A percentile compares a stretch with the other conserved stretches of the same genome.
Evolutionary conservation across 2,329 filamentous ascomycete genomes (phyloP).

Genomic region (Fusarium tupiense): DNA sequence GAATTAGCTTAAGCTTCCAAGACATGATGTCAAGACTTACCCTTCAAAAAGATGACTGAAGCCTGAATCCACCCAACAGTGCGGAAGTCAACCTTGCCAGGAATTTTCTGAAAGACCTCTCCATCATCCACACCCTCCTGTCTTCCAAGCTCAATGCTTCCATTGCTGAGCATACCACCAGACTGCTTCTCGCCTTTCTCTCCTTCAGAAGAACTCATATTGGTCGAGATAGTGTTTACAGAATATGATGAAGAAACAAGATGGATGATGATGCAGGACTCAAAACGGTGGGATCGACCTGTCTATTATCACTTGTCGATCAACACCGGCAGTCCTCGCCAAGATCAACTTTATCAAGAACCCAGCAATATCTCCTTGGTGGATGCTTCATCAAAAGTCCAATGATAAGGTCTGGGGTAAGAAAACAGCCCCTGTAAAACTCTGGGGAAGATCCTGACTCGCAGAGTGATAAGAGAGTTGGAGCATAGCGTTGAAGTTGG

Average conservation of each 20-base stretch:
- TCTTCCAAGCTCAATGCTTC: constrained; percentile 34
- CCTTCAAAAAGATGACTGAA: constrained; percentile 58
- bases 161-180: constrained; percentile 7
- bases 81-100: constrained; percentile 57
- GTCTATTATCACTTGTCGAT: constrained; percentile 16
- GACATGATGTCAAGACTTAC: constrained; percentile 25
- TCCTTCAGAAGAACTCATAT: constrained; percentile 16
- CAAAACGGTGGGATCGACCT: not conserved
- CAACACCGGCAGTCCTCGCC: not conserved
- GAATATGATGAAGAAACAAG: not conserved
- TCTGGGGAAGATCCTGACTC: constrained; percentile 22
- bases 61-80: constrained; percentile 60
- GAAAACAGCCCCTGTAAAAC: constrained; percentile 1
- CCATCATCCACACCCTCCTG: constrained; percentile 41
- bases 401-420: constrained; percentile 25
- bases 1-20: not conserved
- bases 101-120: constrained; percentile 57
- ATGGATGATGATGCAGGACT: not conserved
- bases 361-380: not conserved
- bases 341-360: constrained; percentile 10
- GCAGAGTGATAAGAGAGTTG: constrained; percentile 14
- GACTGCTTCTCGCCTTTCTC: constrained; percentile 21
- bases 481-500: constrained; percentile 16
- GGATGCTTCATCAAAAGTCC: not conserved
- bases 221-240: not conserved